phyloP scores from a whole-genome alignment of 805 yeast species.

The Saturnispora besseyi region DNA sequence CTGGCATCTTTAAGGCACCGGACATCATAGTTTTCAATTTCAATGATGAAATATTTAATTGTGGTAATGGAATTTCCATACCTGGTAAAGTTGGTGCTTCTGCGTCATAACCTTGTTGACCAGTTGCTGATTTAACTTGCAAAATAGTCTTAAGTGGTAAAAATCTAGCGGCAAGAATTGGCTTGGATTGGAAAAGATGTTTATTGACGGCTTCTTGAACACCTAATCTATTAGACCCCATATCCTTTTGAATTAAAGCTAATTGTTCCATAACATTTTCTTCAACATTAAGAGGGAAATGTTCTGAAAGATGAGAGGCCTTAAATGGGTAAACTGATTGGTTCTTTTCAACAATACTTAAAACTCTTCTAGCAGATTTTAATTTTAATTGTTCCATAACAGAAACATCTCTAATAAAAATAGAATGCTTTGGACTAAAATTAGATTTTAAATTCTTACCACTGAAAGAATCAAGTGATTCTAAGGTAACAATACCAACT shows the following conservation, averaged over 20 bases:
- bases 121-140: constrained; percentile 56
- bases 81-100: constrained; percentile 60
- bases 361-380: constrained; percentile 60
- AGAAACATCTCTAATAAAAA: constrained; percentile 82
- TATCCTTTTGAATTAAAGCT: constrained; percentile 40
- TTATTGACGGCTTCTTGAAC: constrained; percentile 72
- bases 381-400: constrained; percentile 68
- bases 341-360: constrained; percentile 60
- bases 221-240: constrained; percentile 62
- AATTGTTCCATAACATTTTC: constrained; percentile 31
- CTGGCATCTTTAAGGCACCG: constrained; percentile 43
- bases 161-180: constrained; percentile 64
- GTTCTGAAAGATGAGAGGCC: constrained; percentile 56
- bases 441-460: constrained; percentile 48
- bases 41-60: constrained; percentile 60
- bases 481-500: constrained; percentile 61
- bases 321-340: constrained; percentile 90
- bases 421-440: constrained; percentile 55
- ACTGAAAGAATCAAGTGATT: constrained; percentile 52
- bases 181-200: constrained; percentile 65
- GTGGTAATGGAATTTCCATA: constrained; percentile 66
- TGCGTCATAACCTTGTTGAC: constrained; percentile 58
- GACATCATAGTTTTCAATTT: constrained; percentile 56
- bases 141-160: constrained; percentile 61
- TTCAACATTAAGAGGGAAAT: constrained; percentile 47